Conservation (phyloP, 129 eudicot genomes). For the Logfia minima region DNA sequence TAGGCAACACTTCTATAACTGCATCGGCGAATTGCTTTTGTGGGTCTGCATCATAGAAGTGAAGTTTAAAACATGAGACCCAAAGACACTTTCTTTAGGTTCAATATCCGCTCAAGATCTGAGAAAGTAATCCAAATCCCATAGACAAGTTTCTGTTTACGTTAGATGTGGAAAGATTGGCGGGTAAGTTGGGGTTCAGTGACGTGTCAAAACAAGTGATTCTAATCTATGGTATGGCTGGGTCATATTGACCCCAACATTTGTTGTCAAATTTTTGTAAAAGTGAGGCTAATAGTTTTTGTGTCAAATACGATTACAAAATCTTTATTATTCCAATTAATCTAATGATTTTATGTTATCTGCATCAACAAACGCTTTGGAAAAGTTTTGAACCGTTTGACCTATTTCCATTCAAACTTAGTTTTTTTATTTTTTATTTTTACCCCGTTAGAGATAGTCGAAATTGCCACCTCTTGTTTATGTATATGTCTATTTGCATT, state of each 20-base stretch:
- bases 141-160: conserved; percentile 8
- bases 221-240: no score
- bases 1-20: conserved; percentile 90
- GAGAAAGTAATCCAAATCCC: conserved; percentile 12
- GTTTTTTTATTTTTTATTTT: no score
- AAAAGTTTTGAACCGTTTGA: not conserved
- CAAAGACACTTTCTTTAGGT: not conserved
- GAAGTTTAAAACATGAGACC: not conserved
- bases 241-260: not conserved
- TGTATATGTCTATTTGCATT: conserved; percentile 8
- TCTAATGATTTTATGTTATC: not conserved
- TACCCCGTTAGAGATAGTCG: not conserved
- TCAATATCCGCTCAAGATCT: not conserved
- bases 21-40: conserved; percentile 98
- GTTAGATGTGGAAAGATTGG: not conserved
- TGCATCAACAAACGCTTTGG: no score
- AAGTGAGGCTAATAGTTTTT: not conserved
- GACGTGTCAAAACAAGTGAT: not conserved
- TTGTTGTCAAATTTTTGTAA: not conserved
- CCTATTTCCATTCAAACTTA: not conserved
- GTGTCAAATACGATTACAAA: no score
- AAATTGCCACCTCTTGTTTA: not conserved
- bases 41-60: conserved; percentile 61
- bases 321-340: not conserved
- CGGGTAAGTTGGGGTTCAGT: not conserved